A percentile compares a stretch with the other conserved stretches of the same genome.
Evolutionary conservation across 73 alveolate species (phyloP).

Genomic region (Paramecium octaurelia): DNA sequence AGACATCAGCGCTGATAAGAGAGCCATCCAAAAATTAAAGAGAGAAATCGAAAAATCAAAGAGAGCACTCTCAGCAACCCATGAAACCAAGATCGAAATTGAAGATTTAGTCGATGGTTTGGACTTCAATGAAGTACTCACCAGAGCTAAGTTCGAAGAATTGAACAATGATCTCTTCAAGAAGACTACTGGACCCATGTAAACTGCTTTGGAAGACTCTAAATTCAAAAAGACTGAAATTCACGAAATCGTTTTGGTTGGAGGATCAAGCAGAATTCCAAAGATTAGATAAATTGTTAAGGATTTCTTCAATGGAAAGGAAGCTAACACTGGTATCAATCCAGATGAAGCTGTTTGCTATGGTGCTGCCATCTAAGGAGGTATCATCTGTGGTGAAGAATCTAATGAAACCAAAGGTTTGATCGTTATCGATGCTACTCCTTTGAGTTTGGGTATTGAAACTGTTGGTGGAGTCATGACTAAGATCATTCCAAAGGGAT

Average conservation of each 20-base stretch:
- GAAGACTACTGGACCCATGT: slow-evolving; percentile 95
- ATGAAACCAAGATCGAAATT: slow-evolving; percentile 87
- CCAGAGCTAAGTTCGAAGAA: slow-evolving; percentile 98
- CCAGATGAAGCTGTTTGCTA: slow-evolving; percentile 99
- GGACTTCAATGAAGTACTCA: slow-evolving; percentile 94
- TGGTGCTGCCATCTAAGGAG: slow-evolving; percentile 99
- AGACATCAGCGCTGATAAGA: slow-evolving; percentile 84
- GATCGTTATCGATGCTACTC: slow-evolving; percentile 95
- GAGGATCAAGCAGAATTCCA: slow-evolving; percentile 99
- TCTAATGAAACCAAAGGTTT: slow-evolving; percentile 89
- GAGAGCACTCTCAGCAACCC: slow-evolving; percentile 95
- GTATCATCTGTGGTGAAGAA: slow-evolving; percentile 95
- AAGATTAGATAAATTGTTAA: slow-evolving; percentile 94
- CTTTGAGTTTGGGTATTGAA: slow-evolving; percentile 98
- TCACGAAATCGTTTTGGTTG: slow-evolving; percentile 80
- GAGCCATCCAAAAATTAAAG: slow-evolving; percentile 93
- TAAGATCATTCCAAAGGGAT: slow-evolving; percentile 94
- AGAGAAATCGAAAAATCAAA: slow-evolving; percentile 98
- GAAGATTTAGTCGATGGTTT: slow-evolving; percentile 96
- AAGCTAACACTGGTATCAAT: slow-evolving; percentile 96
- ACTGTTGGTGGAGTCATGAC: slow-evolving; percentile 99
- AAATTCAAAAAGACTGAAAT: slow-evolving; percentile 79
- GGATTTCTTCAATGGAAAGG: slow-evolving; percentile 98
- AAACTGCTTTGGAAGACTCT: slow-evolving; percentile 91
- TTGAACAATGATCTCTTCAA: slow-evolving; percentile 88